A percentile compares a stretch with the other conserved stretches of the same genome.
Evolutionary conservation across 306 rosid genomes (phyloP).

Genomic region (Lathyrus tuberosus): DNA sequence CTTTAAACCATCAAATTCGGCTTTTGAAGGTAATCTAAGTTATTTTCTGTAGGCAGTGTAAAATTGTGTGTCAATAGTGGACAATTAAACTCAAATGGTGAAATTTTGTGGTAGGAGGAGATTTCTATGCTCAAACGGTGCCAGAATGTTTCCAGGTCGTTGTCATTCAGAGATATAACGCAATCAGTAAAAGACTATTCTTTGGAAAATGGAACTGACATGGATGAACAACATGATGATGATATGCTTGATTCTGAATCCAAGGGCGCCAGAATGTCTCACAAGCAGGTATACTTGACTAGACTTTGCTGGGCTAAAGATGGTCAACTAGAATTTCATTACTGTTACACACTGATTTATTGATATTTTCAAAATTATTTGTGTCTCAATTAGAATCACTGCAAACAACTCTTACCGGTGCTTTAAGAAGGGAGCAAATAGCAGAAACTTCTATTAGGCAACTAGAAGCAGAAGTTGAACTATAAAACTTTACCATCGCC

Average conservation of each 20-base stretch:
- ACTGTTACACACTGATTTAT: constrained; percentile 25
- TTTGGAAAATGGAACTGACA: no score
- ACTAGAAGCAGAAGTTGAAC: no score
- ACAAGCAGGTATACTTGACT: constrained; percentile 68
- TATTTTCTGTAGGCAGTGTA: constrained; percentile 20
- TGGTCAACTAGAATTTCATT: constrained; percentile 14
- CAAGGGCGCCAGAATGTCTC: constrained; percentile 72
- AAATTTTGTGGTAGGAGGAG: constrained; percentile 73
- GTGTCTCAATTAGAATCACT: no score
- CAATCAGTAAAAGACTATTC: no score
- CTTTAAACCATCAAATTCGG: constrained; percentile 76
- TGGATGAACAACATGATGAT: constrained; percentile 39
- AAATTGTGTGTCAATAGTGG: constrained; percentile 11
- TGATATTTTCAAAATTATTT: constrained; percentile 35
- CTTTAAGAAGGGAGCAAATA: no score
- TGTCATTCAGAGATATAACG: no score
- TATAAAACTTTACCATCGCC: no score
- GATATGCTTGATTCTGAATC: constrained; percentile 47
- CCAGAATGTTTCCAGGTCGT: no score
- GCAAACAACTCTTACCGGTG: no score
- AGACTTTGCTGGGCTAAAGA: constrained; percentile 14
- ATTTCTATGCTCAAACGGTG: constrained; percentile 66
- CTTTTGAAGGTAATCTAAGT: constrained; percentile 69
- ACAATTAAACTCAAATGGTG: constrained; percentile 33
- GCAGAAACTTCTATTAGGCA: no score